Base-by-base conservation (phyloP, 2,329 filamentous ascomycete genomes). In the Cryphonectria japonica region DNA sequence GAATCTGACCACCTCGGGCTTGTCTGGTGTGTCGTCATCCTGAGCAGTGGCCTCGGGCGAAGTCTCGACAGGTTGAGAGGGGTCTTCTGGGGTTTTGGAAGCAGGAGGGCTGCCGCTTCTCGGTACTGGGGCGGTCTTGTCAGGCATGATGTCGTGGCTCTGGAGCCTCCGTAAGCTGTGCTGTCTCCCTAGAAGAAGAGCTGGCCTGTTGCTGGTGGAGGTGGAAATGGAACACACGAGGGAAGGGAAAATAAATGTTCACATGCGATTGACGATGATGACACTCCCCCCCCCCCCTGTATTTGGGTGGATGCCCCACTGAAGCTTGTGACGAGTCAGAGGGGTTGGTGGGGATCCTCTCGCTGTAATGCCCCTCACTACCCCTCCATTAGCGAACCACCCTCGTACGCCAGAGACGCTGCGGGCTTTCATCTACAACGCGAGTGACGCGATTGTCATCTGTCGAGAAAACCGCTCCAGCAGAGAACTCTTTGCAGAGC, bases 1-100 rank as follows among this genome's bases (percentile, higher is more conserved):
- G 75, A 89, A 87, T 69, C 76, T 81, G 63, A 77, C 79, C 5
- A 62, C 37, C 73, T 75, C 75, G 34, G 77, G 65, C 68, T 76
- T 75, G n/a, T 72, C 73, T 16, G 74, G 50, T 43, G 52, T 54
- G 57, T 68, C 68, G 50, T 70, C 66, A 3, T 54, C n/a, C 14
- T 43, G 32, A 19, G 46, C 2, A 50, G 16, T 19, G 7, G 61
- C 34, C 66, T 69, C 71, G 37, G 66, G 46, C 1, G 46, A 41
- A 5, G 52, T 3, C 71, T 74, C 71, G 74, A 52, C 69, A 52
- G 46, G 65, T 34, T 72, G 61, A 43, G 65, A 22, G 87, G 81
- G 72, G 86, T 87, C 77, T 86, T 84, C 26, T 50, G 59, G 13
- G 1, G 39, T n/a, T 2, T 39, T 19, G 63, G 43, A 50, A n/a